A percentile compares a stretch with the other conserved stretches of the same genome.
phyloP scores from a whole-genome alignment of 495 filamentous ascomycete species.

The Penicillium pancosmium region DNA sequence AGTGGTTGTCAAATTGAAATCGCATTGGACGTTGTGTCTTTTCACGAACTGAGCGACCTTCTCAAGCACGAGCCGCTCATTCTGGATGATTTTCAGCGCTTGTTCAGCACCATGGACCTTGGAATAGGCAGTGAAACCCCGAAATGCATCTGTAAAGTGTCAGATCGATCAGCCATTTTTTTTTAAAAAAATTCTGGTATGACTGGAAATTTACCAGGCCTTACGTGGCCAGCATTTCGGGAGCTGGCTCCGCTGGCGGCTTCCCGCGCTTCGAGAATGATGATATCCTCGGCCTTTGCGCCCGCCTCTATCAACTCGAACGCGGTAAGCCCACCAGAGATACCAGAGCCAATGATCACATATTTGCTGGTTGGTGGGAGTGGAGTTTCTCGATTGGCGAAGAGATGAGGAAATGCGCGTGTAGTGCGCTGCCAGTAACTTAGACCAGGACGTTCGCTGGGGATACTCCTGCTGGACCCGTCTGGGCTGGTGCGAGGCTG shows the following conservation, averaged over 20 bases:
- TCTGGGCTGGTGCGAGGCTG: not conserved
- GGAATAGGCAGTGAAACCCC: conserved; percentile 35
- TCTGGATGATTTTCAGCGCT: conserved; percentile 32
- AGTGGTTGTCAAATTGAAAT: conserved; percentile 33
- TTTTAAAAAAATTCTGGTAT: not conserved
- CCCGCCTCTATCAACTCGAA: conserved; percentile 31
- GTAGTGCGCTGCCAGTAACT: conserved; percentile 42
- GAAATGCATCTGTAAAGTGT: conserved; percentile 29
- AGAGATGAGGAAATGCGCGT: conserved; percentile 28
- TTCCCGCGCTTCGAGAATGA: conserved; percentile 38
- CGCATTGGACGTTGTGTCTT: conserved; percentile 31
- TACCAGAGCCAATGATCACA: conserved; percentile 34
- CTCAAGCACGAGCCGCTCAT: conserved; percentile 32
- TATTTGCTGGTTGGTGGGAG: conserved; percentile 24
- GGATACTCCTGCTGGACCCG: conserved; percentile 27
- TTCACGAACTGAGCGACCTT: conserved; percentile 31
- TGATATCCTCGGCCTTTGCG: conserved; percentile 24
- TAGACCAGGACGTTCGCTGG: conserved; percentile 26
- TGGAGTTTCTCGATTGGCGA: conserved; percentile 16
- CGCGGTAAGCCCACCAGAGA: conserved; percentile 30
- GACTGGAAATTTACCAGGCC: conserved; percentile 26
- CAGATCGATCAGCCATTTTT: not conserved
- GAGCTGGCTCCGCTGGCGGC: conserved; percentile 35
- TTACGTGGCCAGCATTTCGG: conserved; percentile 37
- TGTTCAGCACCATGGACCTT: conserved; percentile 35